A percentile compares a stretch with the other conserved stretches of the same genome.
These are phyloP conservation scores for Dictyostelium intermedium DNA, from an alignment of 78 protist species.

Conservation along the genomic window DNA sequence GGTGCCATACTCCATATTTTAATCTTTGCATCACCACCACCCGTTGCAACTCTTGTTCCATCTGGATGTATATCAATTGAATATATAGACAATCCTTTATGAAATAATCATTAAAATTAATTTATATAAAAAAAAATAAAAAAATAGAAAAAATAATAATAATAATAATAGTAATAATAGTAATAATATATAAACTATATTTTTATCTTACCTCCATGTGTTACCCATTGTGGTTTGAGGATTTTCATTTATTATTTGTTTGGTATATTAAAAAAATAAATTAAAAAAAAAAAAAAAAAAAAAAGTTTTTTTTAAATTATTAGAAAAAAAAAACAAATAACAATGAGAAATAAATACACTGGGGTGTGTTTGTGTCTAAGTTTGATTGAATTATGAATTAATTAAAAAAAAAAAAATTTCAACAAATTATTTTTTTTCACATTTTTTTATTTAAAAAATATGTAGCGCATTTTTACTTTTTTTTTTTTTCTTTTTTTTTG, in stretches of 20 bases:
- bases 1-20: conserved; percentile 82
- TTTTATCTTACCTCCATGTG: conserved; percentile 39
- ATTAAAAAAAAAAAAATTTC: background rate
- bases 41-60: conserved; percentile 82
- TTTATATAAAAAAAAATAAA: no score
- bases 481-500: no score
- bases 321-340: no score
- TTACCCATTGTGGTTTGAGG: conserved; percentile 55
- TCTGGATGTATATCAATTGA: conserved; percentile 85
- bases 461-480: background rate
- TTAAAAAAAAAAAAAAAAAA: no score
- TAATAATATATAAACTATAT: no score
- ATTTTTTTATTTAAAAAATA: no score
- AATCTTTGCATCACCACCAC: conserved; percentile 79
- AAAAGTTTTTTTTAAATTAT: no score
- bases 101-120: background rate
- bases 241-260: conserved; percentile 46
- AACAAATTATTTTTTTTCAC: background rate
- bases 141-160: no score
- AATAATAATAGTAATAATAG: no score
- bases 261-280: no score
- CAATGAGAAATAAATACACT: background rate
- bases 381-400: background rate
- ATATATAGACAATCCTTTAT: conserved; percentile 64
- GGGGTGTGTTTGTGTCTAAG: background rate